These are phyloP conservation scores for Pyropia haitanensis DNA, from an alignment of 23 red algal genomes.

Conservation along the genomic window DNA sequence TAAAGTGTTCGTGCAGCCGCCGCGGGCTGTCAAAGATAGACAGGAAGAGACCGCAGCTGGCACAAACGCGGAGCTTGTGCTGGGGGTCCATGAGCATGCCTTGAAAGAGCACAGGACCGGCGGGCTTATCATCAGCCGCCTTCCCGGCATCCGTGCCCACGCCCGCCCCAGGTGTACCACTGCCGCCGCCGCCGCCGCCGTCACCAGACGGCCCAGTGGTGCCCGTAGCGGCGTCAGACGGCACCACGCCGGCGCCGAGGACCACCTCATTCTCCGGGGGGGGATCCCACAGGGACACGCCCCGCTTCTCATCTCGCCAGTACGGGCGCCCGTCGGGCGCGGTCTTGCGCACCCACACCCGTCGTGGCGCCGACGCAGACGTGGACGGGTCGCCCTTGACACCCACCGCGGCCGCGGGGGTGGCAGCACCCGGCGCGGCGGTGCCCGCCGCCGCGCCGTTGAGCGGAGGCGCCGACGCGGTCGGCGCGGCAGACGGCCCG, in stretches of 20 bases:
- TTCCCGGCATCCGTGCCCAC: no score
- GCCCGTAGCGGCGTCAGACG: neutral
- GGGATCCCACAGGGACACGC: constrained; percentile 10
- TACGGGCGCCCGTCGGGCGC: constrained; percentile 14
- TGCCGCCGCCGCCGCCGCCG: neutral
- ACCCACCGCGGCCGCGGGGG: no score
- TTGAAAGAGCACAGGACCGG: neutral
- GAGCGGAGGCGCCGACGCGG: no score
- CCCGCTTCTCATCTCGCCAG: constrained; percentile 9
- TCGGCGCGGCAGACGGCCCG: no score
- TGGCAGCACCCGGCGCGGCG: no score
- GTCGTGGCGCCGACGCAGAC: no score
- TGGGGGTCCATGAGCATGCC: constrained; percentile 1
- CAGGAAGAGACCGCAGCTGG: constrained; percentile 12
- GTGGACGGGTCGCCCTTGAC: no score
- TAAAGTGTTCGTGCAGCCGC: constrained; percentile 18
- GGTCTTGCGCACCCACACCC: neutral
- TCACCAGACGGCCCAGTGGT: neutral
- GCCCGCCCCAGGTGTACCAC: neutral
- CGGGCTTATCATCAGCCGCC: no score
- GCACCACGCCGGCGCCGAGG: neutral
- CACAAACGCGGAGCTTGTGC: constrained; percentile 23
- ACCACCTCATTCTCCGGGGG: constrained; percentile 9
- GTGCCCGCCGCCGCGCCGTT: no score
- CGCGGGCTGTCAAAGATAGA: constrained; percentile 11